Conservation (phyloP, 345 rosid genomes). For the Brassica cretica region DNA sequence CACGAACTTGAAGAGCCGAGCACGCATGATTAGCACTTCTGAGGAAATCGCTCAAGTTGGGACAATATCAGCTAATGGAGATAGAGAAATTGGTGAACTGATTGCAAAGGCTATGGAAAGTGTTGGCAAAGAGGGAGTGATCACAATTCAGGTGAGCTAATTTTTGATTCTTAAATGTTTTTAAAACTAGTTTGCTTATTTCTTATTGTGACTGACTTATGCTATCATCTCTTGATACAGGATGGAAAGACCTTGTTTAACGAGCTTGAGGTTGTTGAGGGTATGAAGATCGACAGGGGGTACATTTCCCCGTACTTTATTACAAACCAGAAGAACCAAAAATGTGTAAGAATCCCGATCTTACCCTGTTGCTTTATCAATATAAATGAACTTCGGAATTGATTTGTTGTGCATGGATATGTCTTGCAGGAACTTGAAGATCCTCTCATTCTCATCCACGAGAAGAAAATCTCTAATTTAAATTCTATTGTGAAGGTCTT, state of each 20-base stretch:
- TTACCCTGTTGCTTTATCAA: constrained; percentile 7
- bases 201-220: not conserved
- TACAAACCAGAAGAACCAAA: constrained; percentile 85
- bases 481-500: constrained; percentile 84
- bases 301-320: constrained; percentile 95
- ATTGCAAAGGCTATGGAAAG: constrained; percentile 99
- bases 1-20: constrained; percentile 84
- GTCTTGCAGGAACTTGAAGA: constrained; percentile 81
- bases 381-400: not conserved
- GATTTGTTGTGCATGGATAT: constrained; percentile 13
- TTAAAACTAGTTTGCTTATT: not conserved
- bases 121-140: constrained; percentile 99
- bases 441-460: constrained; percentile 92
- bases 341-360: constrained; percentile 68
- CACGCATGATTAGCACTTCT: constrained; percentile 95
- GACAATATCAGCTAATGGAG: constrained; percentile 96
- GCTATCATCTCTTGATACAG: constrained; percentile 43
- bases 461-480: constrained; percentile 88
- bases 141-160: constrained; percentile 79
- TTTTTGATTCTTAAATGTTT: not conserved
- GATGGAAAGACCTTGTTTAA: constrained; percentile 93
- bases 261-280: constrained; percentile 97
- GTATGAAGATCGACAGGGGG: constrained; percentile 97
- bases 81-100: constrained; percentile 93
- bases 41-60: constrained; percentile 99